Evolutionary conservation across 2,329 filamentous ascomycete genomes (phyloP), one percentile per base, ranked within the genome.

Genomic region (Hysterium pulicare): DNA sequence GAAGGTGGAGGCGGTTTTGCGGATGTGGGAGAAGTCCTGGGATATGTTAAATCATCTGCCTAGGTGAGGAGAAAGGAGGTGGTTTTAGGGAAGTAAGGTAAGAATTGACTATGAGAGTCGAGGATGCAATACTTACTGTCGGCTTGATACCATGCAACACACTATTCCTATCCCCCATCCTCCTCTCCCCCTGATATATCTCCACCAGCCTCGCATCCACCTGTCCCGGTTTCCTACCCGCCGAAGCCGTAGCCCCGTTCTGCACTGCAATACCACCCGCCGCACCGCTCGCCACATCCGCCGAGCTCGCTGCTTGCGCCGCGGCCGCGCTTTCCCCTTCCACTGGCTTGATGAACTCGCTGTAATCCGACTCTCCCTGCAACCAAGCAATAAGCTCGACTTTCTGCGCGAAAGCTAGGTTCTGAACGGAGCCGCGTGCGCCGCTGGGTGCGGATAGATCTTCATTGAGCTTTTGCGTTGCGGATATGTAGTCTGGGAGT

Each of bases 301-400:
- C 76, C 7, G 78, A 76, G 50, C 78, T 70, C 21, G 73, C 68
- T 15, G 71, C 73, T 37, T 69, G 68, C 10, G 64, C 62, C 24
- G 65, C 70, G 23, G 55, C 52, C 44, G 59, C 62, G 23, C 49
- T 61, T 45, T 84, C 86, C 17, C 83, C 83, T 20, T 85, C 85
- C 38, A 94, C 68, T 7, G 88, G 84, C 67, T 87, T 90, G 70
- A 98, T 95, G 64, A 90, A 93, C 66, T 97, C 91, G 67, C 86
- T 91, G 61, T 94, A 68, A 30, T 72, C 68, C 38, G 86, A 87
- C 37, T 89, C 88, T 30, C 91, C 90, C 61, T 91, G 88, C 41
- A 98, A 74, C 88, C 90, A 98, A 15, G 89, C 90, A 55, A 95
- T 89, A 49, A 98, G 74, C 66, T 97, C 91, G 41, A 96, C 72